phyloP scores from a whole-genome alignment of 805 yeast species.

The Zygoascus tannicola region DNA sequence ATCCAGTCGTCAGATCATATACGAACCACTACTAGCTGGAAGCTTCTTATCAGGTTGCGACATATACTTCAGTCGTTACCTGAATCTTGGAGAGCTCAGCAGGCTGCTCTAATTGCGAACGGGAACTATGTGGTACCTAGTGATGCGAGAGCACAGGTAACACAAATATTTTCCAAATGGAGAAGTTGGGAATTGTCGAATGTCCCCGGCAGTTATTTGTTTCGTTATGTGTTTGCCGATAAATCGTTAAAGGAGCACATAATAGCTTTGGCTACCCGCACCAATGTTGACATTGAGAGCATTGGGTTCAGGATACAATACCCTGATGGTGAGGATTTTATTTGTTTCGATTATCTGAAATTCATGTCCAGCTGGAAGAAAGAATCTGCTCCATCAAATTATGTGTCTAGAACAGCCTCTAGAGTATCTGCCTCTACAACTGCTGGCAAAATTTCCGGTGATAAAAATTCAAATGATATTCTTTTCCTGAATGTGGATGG shows the following conservation, averaged over 20 bases:
- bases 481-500: background rate
- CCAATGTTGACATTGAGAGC: slow-evolving; percentile 24
- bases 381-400: background rate
- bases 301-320: slow-evolving; percentile 24
- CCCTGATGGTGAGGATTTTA: slow-evolving; percentile 25
- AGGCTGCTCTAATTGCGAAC: slow-evolving; percentile 24
- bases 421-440: background rate
- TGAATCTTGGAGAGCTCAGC: slow-evolving; percentile 37
- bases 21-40: slow-evolving; percentile 81
- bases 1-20: slow-evolving; percentile 67
- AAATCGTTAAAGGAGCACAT: slow-evolving; percentile 12
- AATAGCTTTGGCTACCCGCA: slow-evolving; percentile 7
- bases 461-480: background rate
- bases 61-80: slow-evolving; percentile 62
- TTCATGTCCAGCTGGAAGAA: slow-evolving; percentile 15
- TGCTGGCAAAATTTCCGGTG: background rate
- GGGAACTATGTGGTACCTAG: slow-evolving; percentile 38
- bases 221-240: slow-evolving; percentile 40
- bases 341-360: slow-evolving; percentile 27
- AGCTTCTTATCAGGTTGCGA: slow-evolving; percentile 65
- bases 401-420: background rate
- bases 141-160: slow-evolving; percentile 46
- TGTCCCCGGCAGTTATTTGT: slow-evolving; percentile 47
- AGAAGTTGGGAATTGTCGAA: slow-evolving; percentile 83
- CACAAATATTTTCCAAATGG: slow-evolving; percentile 63